Evolutionary conservation across 768 basidiomycete species (phyloP), one percentile per base, ranked within the genome.

Genomic region (Rhizopogon roseolus): DNA sequence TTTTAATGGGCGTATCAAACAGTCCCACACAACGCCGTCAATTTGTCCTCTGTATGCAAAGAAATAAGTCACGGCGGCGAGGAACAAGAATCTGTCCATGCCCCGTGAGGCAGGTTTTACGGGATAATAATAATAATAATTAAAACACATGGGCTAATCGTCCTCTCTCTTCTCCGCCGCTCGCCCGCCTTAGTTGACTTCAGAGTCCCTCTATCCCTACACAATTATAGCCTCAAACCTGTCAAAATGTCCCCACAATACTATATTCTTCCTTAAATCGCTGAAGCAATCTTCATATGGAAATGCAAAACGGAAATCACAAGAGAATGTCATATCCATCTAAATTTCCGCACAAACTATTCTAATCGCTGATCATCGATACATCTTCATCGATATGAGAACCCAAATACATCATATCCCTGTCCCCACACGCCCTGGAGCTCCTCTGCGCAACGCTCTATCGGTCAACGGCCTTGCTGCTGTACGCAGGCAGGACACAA

Each of bases 91-190:
- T 36, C 34, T 36, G 34, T 36, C 34, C 34, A 13, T 11, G 28
- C 52, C 58, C 38, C 51, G 53, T 65, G 60, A 60, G 66, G 48
- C 55, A 27, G 58, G 25, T 57, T 65, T 71, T 71, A 65, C 66
- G 67, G 61, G 54, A 69, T 62, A n/a, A 60, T 70, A 60, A 70
- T 64, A 60, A 16, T 50, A 64, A 69, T 62, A n/a, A 60, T 70
- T 60, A 70, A 66, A 60, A 16, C 51, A 64, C 50, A 44, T 29
- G 49, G 59, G 64, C 58, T 66, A 40, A 27, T 52, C 64, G 50
- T 54, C 51, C 38, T 48, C 19, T 34, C 45, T 32, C 14, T 52
- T 42, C 22, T 22, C 22, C 41, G 25, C n/a, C 32, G 13, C 14
- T 50, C 51, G 13, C 14, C 34, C 51, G 29, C 45, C 44, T 32